A percentile compares a stretch with the other conserved stretches of the same genome.
phyloP scores from a whole-genome alignment of 1,139 yeast species.

The Diutina neorugosa region DNA sequence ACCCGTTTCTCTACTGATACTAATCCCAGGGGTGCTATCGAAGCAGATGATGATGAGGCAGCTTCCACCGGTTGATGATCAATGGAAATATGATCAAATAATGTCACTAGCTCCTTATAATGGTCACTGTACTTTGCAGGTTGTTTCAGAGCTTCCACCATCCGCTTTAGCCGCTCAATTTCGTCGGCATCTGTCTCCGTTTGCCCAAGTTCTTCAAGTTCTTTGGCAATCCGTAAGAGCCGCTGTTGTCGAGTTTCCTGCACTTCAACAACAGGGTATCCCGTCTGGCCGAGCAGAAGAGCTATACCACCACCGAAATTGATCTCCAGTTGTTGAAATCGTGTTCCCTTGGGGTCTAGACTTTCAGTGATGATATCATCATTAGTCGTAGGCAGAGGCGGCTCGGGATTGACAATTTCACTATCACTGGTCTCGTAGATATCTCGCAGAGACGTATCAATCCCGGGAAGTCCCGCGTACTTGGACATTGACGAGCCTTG shows the following conservation, averaged over 20 bases:
- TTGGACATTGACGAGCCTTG: neutral
- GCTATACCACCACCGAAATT: conserved; percentile 29
- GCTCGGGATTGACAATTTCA: neutral
- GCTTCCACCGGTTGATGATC: neutral
- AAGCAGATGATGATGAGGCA: neutral
- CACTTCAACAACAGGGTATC: conserved; percentile 15
- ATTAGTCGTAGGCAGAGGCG: conserved; percentile 9
- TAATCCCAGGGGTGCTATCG: conserved; percentile 4
- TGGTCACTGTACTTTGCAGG: neutral
- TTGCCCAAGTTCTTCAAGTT: conserved; percentile 25
- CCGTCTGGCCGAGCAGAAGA: conserved; percentile 13
- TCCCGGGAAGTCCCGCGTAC: neutral
- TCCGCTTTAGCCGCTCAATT: neutral
- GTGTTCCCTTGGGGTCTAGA: conserved; percentile 13
- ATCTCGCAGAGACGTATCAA: neutral
- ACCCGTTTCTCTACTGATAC: conserved; percentile 17
- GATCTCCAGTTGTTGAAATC: conserved; percentile 13
- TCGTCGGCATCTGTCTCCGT: conserved; percentile 4
- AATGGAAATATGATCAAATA: neutral
- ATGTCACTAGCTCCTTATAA: neutral
- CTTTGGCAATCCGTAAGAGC: conserved; percentile 31
- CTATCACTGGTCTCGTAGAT: neutral
- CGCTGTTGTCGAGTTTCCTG: conserved; percentile 31
- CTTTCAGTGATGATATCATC: conserved; percentile 7
- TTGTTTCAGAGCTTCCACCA: neutral